Evolutionary conservation across 2,329 filamentous ascomycete genomes (phyloP), one percentile per base, ranked within the genome.

Genomic region (Aspergillus ochraceoroseus): DNA sequence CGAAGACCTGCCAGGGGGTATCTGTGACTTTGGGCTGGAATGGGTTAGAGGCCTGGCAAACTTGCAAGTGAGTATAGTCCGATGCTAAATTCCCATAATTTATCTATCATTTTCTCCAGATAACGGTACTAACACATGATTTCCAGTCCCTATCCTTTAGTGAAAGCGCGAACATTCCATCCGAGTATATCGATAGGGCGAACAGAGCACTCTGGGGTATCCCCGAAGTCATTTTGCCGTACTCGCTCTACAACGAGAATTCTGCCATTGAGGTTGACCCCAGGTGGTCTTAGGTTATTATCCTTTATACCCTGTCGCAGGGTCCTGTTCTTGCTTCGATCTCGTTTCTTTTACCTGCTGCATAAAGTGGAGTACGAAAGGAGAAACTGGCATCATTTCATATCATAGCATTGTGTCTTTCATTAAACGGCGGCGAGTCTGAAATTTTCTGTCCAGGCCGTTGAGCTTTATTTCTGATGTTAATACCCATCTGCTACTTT

Each of bases 171-270:
- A 49, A 51, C 19, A 19, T 61, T 13, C 40, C 55, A 5, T 36
- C 57, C 3, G 43, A 49, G 27, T 43, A 51, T 28, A 32, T 57
- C 11, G 48, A 54, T 22, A 38, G 45, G 28, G 53, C 53, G 19
- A 61, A 59, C 29, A 52, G 45, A 33, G 29, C 31, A 0, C 39
- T 58, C 17, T 61, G 58, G 58, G 47, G 49, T 8, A 58, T 61
- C 7, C 49, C 54, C 8, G 51, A 61, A 13, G 38, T 60, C 7
- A 48, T 55, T 17, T 22, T 57, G 19, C 53, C 58, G 13, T 52
- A 46, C 33, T 38, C 47, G 22, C 32, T 43, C 13, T 22, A 34
- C 15, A 35, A 30, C 13, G 35, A 44, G 18, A 36, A 39, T 11
- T 29, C 51, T 9, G 12, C 32, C 11, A 55, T 57, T 37, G 56